Percentiles rank a stretch among this genome's conserved stretches.
Evolutionary conservation across 2,329 filamentous ascomycete genomes (phyloP).

Genomic region (Diplodia sapinea): DNA sequence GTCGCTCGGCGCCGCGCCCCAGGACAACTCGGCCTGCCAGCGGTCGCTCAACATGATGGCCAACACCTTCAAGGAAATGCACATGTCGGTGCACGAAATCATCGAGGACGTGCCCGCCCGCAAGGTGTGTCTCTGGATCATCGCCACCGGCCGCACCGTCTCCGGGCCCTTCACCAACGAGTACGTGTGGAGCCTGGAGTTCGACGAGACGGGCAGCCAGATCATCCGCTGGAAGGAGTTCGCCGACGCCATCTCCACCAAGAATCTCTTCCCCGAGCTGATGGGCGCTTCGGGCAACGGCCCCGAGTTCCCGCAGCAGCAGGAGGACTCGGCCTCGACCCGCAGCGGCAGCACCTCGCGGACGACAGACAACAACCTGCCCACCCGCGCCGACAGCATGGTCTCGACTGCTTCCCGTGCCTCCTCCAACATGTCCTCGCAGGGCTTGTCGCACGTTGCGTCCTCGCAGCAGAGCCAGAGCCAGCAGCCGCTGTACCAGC

Average conservation of each 20-base stretch:
- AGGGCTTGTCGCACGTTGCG: neutral
- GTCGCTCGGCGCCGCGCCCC: conserved; percentile 12
- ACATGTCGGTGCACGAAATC: conserved; percentile 25
- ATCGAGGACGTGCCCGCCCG: conserved; percentile 24
- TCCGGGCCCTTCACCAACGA: conserved; percentile 37
- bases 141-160: conserved; percentile 17
- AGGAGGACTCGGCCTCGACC: neutral
- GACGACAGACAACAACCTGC: neutral
- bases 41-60: conserved; percentile 21
- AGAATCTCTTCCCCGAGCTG: conserved; percentile 36
- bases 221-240: conserved; percentile 31
- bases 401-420: conserved; percentile 16
- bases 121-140: conserved; percentile 29
- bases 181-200: conserved; percentile 28
- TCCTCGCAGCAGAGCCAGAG: conserved; percentile 18
- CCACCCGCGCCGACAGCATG: conserved; percentile 29
- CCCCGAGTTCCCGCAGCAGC: neutral
- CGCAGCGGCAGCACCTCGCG: neutral
- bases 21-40: conserved; percentile 18
- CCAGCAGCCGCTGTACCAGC: conserved; percentile 14
- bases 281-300: conserved; percentile 29
- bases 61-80: conserved; percentile 23
- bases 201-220: conserved; percentile 26
- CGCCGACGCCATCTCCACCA: conserved; percentile 18
- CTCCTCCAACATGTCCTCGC: conserved; percentile 9